Conservation (phyloP, 2,329 filamentous ascomycete species). For the Coleophoma eucalyptorum region DNA sequence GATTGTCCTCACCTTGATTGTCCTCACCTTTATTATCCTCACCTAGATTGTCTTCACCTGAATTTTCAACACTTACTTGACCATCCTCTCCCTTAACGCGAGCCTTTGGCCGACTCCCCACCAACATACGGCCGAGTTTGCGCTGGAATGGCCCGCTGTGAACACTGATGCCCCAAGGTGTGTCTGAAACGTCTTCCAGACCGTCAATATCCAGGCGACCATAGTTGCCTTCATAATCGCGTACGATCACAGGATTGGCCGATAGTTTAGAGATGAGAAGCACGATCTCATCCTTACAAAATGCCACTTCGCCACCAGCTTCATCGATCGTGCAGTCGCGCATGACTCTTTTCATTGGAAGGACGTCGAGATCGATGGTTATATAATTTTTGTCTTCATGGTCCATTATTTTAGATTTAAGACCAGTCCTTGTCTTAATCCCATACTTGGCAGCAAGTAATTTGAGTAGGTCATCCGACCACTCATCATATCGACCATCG, state of each 20-base stretch:
- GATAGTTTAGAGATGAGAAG: not conserved
- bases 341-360: not conserved
- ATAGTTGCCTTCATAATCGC: not conserved
- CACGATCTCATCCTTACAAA: not conserved
- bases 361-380: not conserved
- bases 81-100: too few species aligned
- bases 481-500: too few species aligned
- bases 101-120: not conserved
- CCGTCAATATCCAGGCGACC: not conserved
- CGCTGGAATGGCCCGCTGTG: not conserved
- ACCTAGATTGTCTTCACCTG: too few species aligned
- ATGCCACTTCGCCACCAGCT: not conserved
- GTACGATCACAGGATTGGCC: not conserved
- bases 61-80: too few species aligned
- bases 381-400: too few species aligned
- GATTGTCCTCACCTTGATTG: too few species aligned
- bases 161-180: not conserved
- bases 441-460: too few species aligned
- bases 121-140: not conserved
- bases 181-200: not conserved
- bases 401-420: too few species aligned
- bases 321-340: not conserved
- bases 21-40: too few species aligned
- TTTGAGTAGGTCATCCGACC: too few species aligned
- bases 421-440: too few species aligned